Evolutionary conservation across 192 early-diverging fungal genomes (phyloP).

Genomic region (Polychytrium aggregatum): DNA sequence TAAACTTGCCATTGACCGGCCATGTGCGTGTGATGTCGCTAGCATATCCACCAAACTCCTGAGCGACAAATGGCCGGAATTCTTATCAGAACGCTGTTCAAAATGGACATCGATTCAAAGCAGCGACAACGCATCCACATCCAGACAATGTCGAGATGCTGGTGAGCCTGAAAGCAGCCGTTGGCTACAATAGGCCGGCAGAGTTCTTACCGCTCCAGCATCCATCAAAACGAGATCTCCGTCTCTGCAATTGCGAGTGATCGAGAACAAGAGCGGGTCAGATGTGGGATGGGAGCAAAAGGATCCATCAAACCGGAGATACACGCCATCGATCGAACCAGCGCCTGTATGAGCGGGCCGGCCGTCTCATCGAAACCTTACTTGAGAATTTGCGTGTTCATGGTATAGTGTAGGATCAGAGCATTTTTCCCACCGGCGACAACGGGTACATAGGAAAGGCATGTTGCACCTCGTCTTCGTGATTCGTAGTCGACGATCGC

Average conservation of each 20-base stretch:
- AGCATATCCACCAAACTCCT: constrained; percentile 80
- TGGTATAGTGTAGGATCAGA: constrained; percentile 88
- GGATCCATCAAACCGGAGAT: too few relatives aligned
- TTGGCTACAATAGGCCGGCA: too few relatives aligned
- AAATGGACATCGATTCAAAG: too few relatives aligned
- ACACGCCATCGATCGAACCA: too few relatives aligned
- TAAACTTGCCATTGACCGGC: constrained; percentile 83
- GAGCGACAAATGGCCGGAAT: background rate
- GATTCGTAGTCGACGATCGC: constrained; percentile 66
- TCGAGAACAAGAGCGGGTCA: too few relatives aligned
- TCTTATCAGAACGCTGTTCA: too few relatives aligned
- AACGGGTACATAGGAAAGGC: constrained; percentile 89
- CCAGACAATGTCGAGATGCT: background rate
- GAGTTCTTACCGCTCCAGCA: constrained; percentile 57
- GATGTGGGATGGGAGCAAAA: too few relatives aligned
- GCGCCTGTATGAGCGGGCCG: too few relatives aligned
- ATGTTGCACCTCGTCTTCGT: constrained; percentile 43
- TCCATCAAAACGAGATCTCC: constrained; percentile 84
- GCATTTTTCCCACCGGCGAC: constrained; percentile 88
- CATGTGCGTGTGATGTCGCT: constrained; percentile 89
- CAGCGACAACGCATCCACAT: background rate
- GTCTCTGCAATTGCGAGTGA: constrained; percentile 27
- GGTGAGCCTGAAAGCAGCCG: background rate
- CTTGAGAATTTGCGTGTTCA: constrained; percentile 59
- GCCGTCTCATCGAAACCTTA: constrained; percentile 11